phyloP scores from a whole-genome alignment of 202 grass and related monocot genomes.

The Setaria italica region DNA sequence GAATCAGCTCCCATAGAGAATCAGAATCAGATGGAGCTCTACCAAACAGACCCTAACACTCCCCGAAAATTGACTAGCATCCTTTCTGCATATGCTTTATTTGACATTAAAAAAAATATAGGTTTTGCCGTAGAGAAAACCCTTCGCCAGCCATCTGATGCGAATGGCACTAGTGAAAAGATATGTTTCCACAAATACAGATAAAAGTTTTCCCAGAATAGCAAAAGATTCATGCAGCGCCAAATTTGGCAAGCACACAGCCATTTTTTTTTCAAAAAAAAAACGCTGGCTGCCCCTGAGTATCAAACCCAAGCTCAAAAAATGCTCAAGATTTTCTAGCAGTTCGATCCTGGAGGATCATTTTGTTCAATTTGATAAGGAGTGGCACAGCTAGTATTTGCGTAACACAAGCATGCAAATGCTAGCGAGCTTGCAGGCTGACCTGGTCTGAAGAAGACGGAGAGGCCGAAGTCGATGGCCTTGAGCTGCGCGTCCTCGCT shows the following conservation, averaged over 20 bases:
- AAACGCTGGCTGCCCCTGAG: too few relatives aligned
- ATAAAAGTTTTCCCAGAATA: neutral
- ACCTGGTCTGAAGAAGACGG: slow-evolving; percentile 89
- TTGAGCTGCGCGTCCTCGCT: slow-evolving; percentile 73
- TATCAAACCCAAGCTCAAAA: neutral
- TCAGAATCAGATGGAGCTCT: too few relatives aligned
- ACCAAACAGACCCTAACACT: neutral
- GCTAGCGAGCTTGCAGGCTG: neutral
- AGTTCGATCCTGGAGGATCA: neutral
- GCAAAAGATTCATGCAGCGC: neutral
- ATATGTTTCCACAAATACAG: neutral
- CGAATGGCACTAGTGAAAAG: neutral
- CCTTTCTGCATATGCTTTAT: neutral
- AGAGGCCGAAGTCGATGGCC: slow-evolving; percentile 90
- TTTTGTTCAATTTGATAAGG: neutral
- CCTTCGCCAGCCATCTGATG: neutral
- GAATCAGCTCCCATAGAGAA: too few relatives aligned
- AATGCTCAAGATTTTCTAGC: neutral
- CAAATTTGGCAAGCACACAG: neutral
- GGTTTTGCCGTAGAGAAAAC: neutral
- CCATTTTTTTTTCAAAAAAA: too few relatives aligned
- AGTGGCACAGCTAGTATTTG: neutral
- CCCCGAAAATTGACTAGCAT: neutral
- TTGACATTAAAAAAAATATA: neutral
- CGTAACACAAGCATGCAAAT: neutral